These are phyloP conservation scores for Acacia confusa DNA, from an alignment of 306 rosid genomes.

Conservation along the genomic window DNA sequence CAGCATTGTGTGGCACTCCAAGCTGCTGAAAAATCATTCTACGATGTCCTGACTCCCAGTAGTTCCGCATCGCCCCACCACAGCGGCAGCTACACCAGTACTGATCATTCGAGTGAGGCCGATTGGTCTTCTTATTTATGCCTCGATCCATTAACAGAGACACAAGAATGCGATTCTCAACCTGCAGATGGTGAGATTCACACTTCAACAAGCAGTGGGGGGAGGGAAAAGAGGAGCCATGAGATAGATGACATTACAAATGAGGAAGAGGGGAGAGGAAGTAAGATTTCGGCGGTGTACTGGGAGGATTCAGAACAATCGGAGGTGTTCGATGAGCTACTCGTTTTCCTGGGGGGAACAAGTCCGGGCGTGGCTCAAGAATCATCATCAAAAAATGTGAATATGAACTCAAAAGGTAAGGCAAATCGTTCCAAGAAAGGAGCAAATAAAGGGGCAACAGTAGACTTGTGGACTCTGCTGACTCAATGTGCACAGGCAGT, in stretches of 20 bases:
- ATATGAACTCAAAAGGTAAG: constrained; percentile 20
- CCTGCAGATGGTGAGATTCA: not conserved
- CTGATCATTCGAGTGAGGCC: constrained; percentile 34
- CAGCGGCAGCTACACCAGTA: constrained; percentile 26
- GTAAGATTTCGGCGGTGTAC: constrained; percentile 45
- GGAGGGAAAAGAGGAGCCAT: constrained; percentile 41
- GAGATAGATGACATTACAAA: constrained; percentile 16
- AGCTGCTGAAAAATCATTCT: constrained; percentile 80
- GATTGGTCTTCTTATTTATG: not conserved
- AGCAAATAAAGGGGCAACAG: constrained; percentile 19
- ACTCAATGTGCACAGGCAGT: constrained; percentile 80
- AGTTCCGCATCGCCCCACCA: not conserved
- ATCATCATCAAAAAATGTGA: constrained; percentile 29
- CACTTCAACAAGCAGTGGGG: constrained; percentile 2
- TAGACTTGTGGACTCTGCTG: constrained; percentile 67
- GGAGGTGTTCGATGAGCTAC: constrained; percentile 48
- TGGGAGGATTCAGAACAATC: constrained; percentile 34
- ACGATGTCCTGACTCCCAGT: constrained; percentile 57
- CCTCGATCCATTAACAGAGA: constrained; percentile 27
- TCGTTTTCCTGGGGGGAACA: constrained; percentile 28
- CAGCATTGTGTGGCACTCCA: constrained; percentile 75
- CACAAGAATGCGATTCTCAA: not conserved
- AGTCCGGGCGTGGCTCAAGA: not conserved
- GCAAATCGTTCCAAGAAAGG: constrained; percentile 41
- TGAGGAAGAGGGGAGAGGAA: constrained; percentile 45